Conservation (phyloP, 345 rosid species). For the Trapa incisa region DNA sequence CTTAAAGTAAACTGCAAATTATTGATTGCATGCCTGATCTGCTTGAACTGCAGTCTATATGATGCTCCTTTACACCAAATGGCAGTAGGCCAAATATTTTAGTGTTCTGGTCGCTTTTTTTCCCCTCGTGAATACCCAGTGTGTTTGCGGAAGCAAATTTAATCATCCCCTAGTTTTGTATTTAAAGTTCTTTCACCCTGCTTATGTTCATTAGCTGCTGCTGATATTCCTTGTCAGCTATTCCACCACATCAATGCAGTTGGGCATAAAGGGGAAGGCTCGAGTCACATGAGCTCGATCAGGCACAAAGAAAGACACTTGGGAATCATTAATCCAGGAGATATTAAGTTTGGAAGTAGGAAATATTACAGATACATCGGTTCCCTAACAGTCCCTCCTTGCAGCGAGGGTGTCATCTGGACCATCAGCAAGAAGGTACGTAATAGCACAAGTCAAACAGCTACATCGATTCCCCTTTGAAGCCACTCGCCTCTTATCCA, state of each 20-base stretch:
- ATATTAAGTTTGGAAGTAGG: constrained; percentile 32
- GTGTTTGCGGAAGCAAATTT: too few relatives aligned
- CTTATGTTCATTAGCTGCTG: not conserved
- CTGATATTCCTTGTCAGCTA: constrained; percentile 19
- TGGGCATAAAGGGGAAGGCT: not conserved
- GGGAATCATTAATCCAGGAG: constrained; percentile 43
- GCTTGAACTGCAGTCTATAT: too few relatives aligned
- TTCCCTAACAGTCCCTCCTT: constrained; percentile 62
- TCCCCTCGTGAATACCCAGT: too few relatives aligned
- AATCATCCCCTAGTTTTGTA: too few relatives aligned
- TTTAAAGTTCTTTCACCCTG: too few relatives aligned
- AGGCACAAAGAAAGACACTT: constrained; percentile 11
- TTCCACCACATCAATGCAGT: constrained; percentile 21
- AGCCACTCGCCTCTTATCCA: not conserved
- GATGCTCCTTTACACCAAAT: too few relatives aligned
- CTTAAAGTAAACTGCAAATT: too few relatives aligned
- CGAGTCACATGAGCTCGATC: not conserved
- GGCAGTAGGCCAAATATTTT: too few relatives aligned
- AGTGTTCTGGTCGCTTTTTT: too few relatives aligned
- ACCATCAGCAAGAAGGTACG: constrained; percentile 36
- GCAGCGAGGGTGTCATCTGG: constrained; percentile 70
- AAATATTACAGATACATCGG: constrained; percentile 56
- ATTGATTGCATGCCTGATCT: not conserved
- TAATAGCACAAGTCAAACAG: not conserved
- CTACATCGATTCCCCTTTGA: not conserved